Percentiles rank a stretch among this genome's conserved stretches.
phyloP scores from a whole-genome alignment of 768 basidiomycete genomes.

The Auricularia auricula-judae region DNA sequence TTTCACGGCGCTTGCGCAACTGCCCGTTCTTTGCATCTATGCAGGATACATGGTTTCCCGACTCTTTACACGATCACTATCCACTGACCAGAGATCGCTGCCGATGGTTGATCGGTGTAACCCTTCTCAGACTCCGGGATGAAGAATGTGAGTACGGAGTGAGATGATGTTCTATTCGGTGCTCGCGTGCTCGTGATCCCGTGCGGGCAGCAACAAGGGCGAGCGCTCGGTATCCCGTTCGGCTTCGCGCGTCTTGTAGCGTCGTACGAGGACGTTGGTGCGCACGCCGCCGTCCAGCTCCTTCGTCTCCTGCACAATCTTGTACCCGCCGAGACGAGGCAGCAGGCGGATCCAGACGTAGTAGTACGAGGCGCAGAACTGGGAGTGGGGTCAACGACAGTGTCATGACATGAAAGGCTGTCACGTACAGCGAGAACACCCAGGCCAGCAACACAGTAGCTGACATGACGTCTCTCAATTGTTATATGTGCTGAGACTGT shows the following conservation, averaged over 20 bases:
- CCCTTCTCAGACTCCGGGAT: too few relatives aligned
- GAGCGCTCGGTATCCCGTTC: not conserved
- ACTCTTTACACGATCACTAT: too few relatives aligned
- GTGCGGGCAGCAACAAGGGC: not conserved
- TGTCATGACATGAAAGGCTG: too few relatives aligned
- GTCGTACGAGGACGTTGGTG: slow-evolving; percentile 7
- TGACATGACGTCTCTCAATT: slow-evolving; percentile 1
- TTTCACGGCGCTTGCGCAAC: too few relatives aligned
- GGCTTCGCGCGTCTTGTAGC: not conserved
- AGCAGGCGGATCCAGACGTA: slow-evolving; percentile 33
- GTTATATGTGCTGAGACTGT: not conserved
- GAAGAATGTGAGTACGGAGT: too few relatives aligned
- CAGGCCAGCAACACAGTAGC: slow-evolving; percentile 19
- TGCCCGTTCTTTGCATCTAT: too few relatives aligned
- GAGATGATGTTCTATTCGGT: not conserved
- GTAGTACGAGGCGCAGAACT: slow-evolving; percentile 18
- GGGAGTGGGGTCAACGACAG: not conserved
- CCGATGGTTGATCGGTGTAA: too few relatives aligned
- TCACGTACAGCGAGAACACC: slow-evolving; percentile 14
- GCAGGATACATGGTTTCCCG: too few relatives aligned
- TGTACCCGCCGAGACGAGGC: slow-evolving; percentile 34
- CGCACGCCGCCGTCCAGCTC: slow-evolving; percentile 11
- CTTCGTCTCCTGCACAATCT: slow-evolving; percentile 26
- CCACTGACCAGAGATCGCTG: too few relatives aligned
- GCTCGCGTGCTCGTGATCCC: not conserved